These are phyloP conservation scores for Trichosanthes cucumerina DNA, from an alignment of 306 rosid genomes.

Conservation along the genomic window DNA sequence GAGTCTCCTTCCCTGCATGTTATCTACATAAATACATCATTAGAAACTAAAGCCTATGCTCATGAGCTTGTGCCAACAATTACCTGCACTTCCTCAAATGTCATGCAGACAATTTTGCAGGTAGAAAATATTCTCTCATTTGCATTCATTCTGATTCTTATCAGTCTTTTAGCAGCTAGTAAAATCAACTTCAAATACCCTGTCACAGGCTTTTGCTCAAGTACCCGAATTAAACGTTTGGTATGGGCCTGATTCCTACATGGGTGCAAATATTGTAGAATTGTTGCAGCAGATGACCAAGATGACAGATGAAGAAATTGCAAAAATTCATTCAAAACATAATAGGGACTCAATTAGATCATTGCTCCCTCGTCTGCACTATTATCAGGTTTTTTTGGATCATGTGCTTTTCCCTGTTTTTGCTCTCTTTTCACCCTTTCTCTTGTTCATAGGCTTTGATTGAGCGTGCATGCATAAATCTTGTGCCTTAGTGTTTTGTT, in stretches of 20 bases:
- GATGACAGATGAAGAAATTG: slow-evolving; percentile 80
- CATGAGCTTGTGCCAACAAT: slow-evolving; percentile 97
- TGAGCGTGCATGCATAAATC: background rate
- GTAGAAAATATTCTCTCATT: slow-evolving; percentile 25
- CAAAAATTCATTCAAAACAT: slow-evolving; percentile 67
- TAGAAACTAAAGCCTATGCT: slow-evolving; percentile 90
- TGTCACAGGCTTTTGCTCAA: slow-evolving; percentile 81
- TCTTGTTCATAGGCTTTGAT: background rate
- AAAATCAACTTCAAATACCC: background rate
- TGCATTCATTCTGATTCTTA: background rate
- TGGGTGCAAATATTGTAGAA: slow-evolving; percentile 94
- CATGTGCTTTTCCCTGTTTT: slow-evolving; percentile 17
- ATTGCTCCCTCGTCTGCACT: slow-evolving; percentile 63
- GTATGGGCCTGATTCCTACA: slow-evolving; percentile 97
- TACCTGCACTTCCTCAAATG: slow-evolving; percentile 96
- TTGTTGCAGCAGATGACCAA: slow-evolving; percentile 67
- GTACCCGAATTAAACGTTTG: slow-evolving; percentile 67
- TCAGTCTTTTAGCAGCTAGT: slow-evolving; percentile 3
- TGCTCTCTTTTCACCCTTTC: background rate
- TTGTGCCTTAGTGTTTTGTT: background rate
- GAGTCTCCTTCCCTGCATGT: slow-evolving; percentile 76
- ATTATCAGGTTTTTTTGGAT: slow-evolving; percentile 42
- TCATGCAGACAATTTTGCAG: slow-evolving; percentile 88
- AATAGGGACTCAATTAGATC: slow-evolving; percentile 53
- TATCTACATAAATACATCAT: slow-evolving; percentile 76